Base-by-base conservation (phyloP, 208 protist genomes). In the Trypanosoma vivax region DNA sequence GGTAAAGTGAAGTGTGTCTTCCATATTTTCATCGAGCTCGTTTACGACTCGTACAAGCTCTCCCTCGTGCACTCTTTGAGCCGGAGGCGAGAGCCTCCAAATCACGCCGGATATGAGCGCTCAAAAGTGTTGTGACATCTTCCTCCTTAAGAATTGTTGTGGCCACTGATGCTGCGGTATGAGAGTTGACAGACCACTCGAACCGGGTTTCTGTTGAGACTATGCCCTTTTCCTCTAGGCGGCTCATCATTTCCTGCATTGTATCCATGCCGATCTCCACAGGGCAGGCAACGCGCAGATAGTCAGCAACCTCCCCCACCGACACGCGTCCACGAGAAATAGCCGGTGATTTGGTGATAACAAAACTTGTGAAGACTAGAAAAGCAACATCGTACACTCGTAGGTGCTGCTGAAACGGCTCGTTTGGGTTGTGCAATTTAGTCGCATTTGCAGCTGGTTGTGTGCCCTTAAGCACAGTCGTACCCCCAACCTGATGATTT, bases 301-400 rank as follows among this genome's bases (percentile, higher is more conserved):
- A 88, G 14, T 73, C 54, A 9, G 73, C 51, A 7, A 86, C 42
- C 23, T 91, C 83, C 5, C 54, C 31, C 6, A 23, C 27, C 0
- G 61, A 60, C 18, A 91, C 9, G 11, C 77, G 69, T 13, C 76
- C 79, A 30, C 66, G 65, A 16, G 50, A 31, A n/a, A 66, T 49
- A 13, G 35, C 51, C 0, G 83, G 59, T 3, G 66, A 57, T 11
- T 69, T 67, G 5, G 70, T 48, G n/a, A 91, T 48, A 16, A 82
- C 48, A 57, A 85, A 81, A 13, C 60, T 68, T 6, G 65, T 64
- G 34, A 91, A 63, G 2, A 91, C 52, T 50, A 88, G 45, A 43
- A 78, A 81, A 14, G 57, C 60, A 41, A 60, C 14, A n/a, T 65
- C 60, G 16, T 53, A 34, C 27, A 29, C 29, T 13, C 5, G 35